Evolutionary conservation across 345 rosid genomes (phyloP).

Genomic region (Cardamine resedifolia): DNA sequence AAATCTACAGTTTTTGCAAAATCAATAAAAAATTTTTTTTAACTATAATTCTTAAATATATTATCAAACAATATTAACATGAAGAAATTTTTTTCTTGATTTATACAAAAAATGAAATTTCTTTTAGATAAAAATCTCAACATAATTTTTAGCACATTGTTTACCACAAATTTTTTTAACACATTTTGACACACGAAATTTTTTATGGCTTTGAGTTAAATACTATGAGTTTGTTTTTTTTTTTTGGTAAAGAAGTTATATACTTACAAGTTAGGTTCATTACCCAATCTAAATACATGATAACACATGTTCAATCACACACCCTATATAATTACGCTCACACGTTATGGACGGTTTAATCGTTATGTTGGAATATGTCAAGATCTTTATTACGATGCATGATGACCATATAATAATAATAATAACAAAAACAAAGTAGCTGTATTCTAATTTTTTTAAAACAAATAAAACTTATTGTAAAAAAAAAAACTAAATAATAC

Average conservation of each 20-base stretch:
- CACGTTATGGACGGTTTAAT: not conserved
- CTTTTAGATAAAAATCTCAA: too few species aligned
- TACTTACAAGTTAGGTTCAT: not conserved
- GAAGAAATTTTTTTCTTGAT: too few species aligned
- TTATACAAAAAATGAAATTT: too few species aligned
- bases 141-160: too few species aligned
- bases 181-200: not conserved
- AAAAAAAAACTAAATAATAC: too few species aligned
- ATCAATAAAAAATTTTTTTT: too few species aligned
- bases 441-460: not conserved
- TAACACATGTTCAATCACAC: not conserved
- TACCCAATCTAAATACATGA: not conserved
- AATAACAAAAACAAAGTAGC: not conserved
- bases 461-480: too few species aligned
- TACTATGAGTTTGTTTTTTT: too few species aligned
- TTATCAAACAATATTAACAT: too few species aligned
- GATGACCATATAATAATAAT: not conserved
- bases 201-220: not conserved
- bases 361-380: not conserved
- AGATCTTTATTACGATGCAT: not conserved
- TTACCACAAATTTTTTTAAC: not conserved
- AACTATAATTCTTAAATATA: not conserved
- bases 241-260: too few species aligned
- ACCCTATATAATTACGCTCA: too few species aligned
- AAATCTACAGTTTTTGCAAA: too few species aligned